Percentiles rank a stretch among this genome's conserved stretches.
Conservation (phyloP, 148 eudicot species). For the Rhododendron williamsianum region DNA sequence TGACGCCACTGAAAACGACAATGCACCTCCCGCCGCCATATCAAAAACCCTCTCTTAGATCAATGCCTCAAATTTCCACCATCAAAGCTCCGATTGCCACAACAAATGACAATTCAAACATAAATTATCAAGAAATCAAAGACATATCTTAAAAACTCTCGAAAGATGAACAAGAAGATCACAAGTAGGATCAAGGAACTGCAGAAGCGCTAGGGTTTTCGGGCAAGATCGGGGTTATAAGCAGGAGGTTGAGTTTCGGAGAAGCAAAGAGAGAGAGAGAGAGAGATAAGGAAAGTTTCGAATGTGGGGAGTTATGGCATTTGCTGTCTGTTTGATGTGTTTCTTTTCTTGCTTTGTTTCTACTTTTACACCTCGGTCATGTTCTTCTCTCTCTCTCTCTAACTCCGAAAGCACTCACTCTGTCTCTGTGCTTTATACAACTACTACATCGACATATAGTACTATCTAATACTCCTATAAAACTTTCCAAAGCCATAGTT, state of each 20-base stretch:
- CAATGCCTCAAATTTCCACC: constrained; percentile 8
- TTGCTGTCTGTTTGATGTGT: constrained; percentile 1
- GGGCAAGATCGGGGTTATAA: not conserved
- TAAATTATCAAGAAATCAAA: constrained; percentile 20
- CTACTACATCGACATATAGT: not conserved
- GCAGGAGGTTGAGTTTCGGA: not conserved
- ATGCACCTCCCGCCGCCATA: constrained; percentile 49
- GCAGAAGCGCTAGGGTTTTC: constrained; percentile 9
- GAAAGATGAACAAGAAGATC: not conserved
- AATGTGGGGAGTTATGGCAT: not conserved
- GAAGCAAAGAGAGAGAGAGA: constrained; percentile 4
- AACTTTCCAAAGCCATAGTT: constrained; percentile 8
- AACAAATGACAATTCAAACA: constrained; percentile 6
- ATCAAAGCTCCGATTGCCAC: constrained; percentile 16
- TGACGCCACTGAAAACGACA: constrained; percentile 52
- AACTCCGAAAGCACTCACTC: constrained; percentile 18
- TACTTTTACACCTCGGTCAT: constrained; percentile 3
- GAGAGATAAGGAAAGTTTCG: not conserved
- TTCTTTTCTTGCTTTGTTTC: not conserved
- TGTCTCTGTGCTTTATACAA: constrained; percentile 10
- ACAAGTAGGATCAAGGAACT: not conserved
- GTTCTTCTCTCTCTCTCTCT: constrained; percentile 8
- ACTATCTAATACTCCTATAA: not conserved
- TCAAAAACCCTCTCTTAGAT: not conserved
- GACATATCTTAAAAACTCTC: not conserved